Conservation (phyloP, 768 basidiomycete species). For the Pulveroboletus sp. region DNA sequence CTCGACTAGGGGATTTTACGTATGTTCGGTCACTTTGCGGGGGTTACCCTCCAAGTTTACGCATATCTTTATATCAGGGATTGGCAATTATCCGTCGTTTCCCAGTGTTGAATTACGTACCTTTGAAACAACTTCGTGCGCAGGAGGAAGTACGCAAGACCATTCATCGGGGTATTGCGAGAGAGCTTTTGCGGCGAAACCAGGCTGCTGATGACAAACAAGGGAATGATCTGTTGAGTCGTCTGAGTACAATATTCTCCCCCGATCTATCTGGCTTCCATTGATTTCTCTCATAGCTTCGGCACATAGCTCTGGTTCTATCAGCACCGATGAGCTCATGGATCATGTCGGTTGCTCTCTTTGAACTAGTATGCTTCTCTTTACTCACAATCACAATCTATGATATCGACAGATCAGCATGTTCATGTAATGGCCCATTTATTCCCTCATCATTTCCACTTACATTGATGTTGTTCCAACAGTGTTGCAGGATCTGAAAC, state of each 20-base stretch:
- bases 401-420: slow-evolving; percentile 10
- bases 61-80: background rate
- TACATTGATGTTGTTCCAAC: background rate
- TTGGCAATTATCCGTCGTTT: slow-evolving; percentile 4
- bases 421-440: slow-evolving; percentile 4
- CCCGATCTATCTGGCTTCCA: background rate
- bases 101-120: slow-evolving; percentile 4
- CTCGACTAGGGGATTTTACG: slow-evolving; percentile 5
- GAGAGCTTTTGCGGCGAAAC: slow-evolving; percentile 11
- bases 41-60: background rate
- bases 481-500: slow-evolving; percentile 8
- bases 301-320: slow-evolving; percentile 3
- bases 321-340: slow-evolving; percentile 1
- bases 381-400: background rate
- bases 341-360: slow-evolving; percentile 1
- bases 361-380: background rate
- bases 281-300: background rate
- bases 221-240: slow-evolving; percentile 6
- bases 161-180: slow-evolving; percentile 9
- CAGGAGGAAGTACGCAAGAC: slow-evolving; percentile 15
- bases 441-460: background rate
- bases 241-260: background rate
- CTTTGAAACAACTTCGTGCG: slow-evolving; percentile 6
- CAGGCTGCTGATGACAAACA: background rate
- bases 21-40: background rate